Evolutionary conservation across 2,329 filamentous ascomycete species (phyloP).

Genomic region (Cordyceps sp.): DNA sequence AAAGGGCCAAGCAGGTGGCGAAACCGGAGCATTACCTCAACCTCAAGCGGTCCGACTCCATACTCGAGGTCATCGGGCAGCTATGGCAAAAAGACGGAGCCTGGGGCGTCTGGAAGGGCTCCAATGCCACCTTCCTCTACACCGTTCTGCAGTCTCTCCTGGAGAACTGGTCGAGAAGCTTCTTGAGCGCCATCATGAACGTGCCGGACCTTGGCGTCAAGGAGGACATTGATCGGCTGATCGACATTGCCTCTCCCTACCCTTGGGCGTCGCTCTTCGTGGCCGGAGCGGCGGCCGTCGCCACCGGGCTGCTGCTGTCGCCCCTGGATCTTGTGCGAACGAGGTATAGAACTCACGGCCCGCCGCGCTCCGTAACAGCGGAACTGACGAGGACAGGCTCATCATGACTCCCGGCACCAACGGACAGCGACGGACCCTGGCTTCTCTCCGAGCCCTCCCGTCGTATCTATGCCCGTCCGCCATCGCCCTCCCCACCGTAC

Average conservation of each 20-base stretch:
- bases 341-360: slow-evolving; percentile 17
- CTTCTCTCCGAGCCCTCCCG: slow-evolving; percentile 61
- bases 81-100: slow-evolving; percentile 80
- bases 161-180: slow-evolving; percentile 81
- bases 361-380: not conserved
- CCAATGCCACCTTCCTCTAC: slow-evolving; percentile 87
- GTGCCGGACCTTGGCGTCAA: slow-evolving; percentile 68
- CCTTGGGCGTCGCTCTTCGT: slow-evolving; percentile 70
- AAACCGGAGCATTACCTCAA: slow-evolving; percentile 41
- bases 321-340: slow-evolving; percentile 86
- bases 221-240: slow-evolving; percentile 61
- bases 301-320: slow-evolving; percentile 65
- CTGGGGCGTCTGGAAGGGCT: slow-evolving; percentile 88
- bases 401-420: slow-evolving; percentile 70
- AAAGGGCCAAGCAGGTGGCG: slow-evolving; percentile 18
- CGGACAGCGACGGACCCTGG: slow-evolving; percentile 60
- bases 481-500: slow-evolving; percentile 67
- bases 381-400: slow-evolving; percentile 34
- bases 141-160: slow-evolving; percentile 70
- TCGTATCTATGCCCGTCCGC: slow-evolving; percentile 55
- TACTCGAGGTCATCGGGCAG: slow-evolving; percentile 74
- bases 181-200: slow-evolving; percentile 81
- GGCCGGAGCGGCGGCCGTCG: slow-evolving; percentile 43
- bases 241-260: slow-evolving; percentile 58
- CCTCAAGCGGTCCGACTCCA: slow-evolving; percentile 59